A percentile compares a stretch with the other conserved stretches of the same genome.
Conservation (phyloP, 345 rosid genomes). For the Heritiera littoralis region DNA sequence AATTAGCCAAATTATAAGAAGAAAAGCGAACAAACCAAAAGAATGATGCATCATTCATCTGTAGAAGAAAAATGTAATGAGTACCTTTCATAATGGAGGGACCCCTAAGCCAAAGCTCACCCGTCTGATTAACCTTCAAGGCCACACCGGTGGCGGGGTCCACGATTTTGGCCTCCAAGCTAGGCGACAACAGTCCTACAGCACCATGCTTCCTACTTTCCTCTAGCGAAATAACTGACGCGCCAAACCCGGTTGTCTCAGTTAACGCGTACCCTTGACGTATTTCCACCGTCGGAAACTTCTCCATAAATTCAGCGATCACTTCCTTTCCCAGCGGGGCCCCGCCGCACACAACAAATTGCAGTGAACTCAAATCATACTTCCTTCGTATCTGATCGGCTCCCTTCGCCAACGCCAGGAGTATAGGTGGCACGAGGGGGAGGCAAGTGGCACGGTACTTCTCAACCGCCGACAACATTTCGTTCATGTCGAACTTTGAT, state of each 20-base stretch:
- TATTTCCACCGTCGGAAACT: slow-evolving; percentile 50
- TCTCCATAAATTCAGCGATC: slow-evolving; percentile 56
- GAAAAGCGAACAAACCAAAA: too few relatives aligned
- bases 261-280: slow-evolving; percentile 78
- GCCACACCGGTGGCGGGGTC: slow-evolving; percentile 37
- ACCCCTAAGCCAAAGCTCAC: slow-evolving; percentile 25
- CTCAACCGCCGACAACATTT: slow-evolving; percentile 63
- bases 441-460: slow-evolving; percentile 52
- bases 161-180: slow-evolving; percentile 66
- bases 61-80: too few relatives aligned
- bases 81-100: slow-evolving; percentile 23
- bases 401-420: slow-evolving; percentile 58
- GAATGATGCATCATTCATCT: too few relatives aligned
- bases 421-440: slow-evolving; percentile 77
- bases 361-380: slow-evolving; percentile 66
- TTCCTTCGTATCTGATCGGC: slow-evolving; percentile 47
- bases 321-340: slow-evolving; percentile 83
- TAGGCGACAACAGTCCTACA: slow-evolving; percentile 58
- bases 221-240: slow-evolving; percentile 52
- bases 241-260: slow-evolving; percentile 69
- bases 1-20: background rate
- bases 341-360: slow-evolving; percentile 57
- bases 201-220: slow-evolving; percentile 73
- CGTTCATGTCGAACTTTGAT: slow-evolving; percentile 64
- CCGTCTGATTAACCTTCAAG: slow-evolving; percentile 18